A percentile compares a stretch with the other conserved stretches of the same genome.
Conservation (phyloP, 139 green algal genomes). For the Tetradesmus lagerheimii region DNA sequence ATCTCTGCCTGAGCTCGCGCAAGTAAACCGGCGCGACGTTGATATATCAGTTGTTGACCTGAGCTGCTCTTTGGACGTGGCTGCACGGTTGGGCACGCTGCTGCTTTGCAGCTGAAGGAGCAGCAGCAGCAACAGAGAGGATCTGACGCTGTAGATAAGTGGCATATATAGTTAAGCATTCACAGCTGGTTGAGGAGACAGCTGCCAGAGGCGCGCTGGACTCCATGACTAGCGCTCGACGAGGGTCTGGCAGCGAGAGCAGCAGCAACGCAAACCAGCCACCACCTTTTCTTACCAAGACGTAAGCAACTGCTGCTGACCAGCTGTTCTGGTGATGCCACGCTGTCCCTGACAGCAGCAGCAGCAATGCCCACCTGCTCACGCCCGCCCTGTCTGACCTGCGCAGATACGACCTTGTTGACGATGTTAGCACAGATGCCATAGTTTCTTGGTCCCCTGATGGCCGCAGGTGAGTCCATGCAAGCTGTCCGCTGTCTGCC, state of each 20-base stretch:
- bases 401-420: constrained; percentile 94
- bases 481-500: neutral
- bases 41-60: neutral
- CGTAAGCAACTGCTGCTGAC: constrained; percentile 49
- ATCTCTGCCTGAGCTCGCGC: neutral
- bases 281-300: constrained; percentile 78
- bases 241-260: neutral
- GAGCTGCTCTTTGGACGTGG: neutral
- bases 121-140: neutral
- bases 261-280: constrained; percentile 37
- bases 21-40: neutral
- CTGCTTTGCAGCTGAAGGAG: neutral
- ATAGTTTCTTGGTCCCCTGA: constrained; percentile 91
- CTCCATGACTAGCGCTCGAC: neutral
- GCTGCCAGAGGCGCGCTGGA: neutral
- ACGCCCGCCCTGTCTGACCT: neutral
- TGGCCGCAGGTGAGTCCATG: constrained; percentile 78
- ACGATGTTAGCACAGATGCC: constrained; percentile 81
- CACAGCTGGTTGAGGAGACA: neutral
- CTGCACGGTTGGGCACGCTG: neutral
- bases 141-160: neutral
- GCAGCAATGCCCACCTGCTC: neutral
- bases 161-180: neutral
- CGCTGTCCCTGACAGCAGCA: neutral
- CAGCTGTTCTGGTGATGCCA: neutral